phyloP scores from a whole-genome alignment of 768 basidiomycete genomes.

The Pilatotrama ljubarskyi region DNA sequence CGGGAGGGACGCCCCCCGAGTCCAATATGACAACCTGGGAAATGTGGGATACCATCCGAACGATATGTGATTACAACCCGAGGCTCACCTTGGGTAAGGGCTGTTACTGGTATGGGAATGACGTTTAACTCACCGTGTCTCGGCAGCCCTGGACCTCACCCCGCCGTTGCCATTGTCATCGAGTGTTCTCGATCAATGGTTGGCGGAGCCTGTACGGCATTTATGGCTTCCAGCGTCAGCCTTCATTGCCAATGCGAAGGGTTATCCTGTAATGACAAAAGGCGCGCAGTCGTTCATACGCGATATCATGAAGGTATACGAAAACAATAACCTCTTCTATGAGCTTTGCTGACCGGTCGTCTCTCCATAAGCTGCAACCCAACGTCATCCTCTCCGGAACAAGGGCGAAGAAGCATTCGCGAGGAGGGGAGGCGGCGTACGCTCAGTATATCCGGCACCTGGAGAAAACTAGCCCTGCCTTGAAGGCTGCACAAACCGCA shows the following conservation, averaged over 20 bases:
- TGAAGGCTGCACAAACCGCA: slow-evolving; percentile 60
- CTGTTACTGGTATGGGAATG: neutral
- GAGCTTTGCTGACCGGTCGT: too few species aligned
- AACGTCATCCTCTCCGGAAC: slow-evolving; percentile 80
- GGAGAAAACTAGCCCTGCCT: slow-evolving; percentile 71
- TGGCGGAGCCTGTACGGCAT: slow-evolving; percentile 88
- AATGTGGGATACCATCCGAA: slow-evolving; percentile 96
- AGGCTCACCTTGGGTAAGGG: slow-evolving; percentile 70
- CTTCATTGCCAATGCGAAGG: slow-evolving; percentile 94
- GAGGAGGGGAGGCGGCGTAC: slow-evolving; percentile 86
- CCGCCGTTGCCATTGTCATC: slow-evolving; percentile 81
- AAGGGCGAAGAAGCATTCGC: slow-evolving; percentile 59
- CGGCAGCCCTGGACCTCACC: slow-evolving; percentile 84
- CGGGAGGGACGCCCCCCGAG: slow-evolving; percentile 21
- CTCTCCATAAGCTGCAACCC: slow-evolving; percentile 74
- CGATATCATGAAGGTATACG: slow-evolving; percentile 84
- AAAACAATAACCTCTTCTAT: too few species aligned
- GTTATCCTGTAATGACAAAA: slow-evolving; percentile 95
- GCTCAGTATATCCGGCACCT: slow-evolving; percentile 85
- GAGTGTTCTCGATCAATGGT: slow-evolving; percentile 82
- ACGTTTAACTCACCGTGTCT: slow-evolving; percentile 16
- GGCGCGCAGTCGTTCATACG: slow-evolving; percentile 89
- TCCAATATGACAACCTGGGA: slow-evolving; percentile 73
- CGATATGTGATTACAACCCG: slow-evolving; percentile 81
- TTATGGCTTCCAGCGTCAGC: slow-evolving; percentile 87